Evolutionary conservation across 352 stramenopile species (phyloP).

Genomic region (Phytophthora macrochlamydospora): DNA sequence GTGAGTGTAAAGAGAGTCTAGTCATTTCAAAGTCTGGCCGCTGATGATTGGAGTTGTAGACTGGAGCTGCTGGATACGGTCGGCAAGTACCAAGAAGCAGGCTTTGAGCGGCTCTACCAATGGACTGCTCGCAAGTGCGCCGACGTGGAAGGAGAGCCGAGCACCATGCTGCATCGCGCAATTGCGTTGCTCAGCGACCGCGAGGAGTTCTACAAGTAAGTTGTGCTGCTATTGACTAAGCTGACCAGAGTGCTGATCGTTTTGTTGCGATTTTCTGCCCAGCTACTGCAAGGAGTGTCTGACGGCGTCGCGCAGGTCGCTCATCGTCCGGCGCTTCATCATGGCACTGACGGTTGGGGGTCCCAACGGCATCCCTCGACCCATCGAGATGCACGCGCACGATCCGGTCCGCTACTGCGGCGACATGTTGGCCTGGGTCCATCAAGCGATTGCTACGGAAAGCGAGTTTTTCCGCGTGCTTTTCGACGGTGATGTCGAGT

Average conservation of each 20-base stretch:
- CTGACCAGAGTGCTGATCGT: slow-evolving; percentile 2
- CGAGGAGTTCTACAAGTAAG: slow-evolving; percentile 79
- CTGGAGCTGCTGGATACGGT: slow-evolving; percentile 89
- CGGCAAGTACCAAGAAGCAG: slow-evolving; percentile 81
- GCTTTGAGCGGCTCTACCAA: slow-evolving; percentile 86
- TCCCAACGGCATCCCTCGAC: slow-evolving; percentile 72
- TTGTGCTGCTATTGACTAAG: neutral
- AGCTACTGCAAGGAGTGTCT: slow-evolving; percentile 88
- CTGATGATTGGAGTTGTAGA: slow-evolving; percentile 19
- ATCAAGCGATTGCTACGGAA: slow-evolving; percentile 84
- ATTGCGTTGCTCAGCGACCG: slow-evolving; percentile 69
- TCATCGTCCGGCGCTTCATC: slow-evolving; percentile 81
- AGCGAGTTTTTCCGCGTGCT: slow-evolving; percentile 82
- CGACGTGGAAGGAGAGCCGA: slow-evolving; percentile 70
- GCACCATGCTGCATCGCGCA: slow-evolving; percentile 64
- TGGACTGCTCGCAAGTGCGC: slow-evolving; percentile 87
- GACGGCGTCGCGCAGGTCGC: slow-evolving; percentile 48
- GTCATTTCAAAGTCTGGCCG: no score
- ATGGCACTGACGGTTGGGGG: slow-evolving; percentile 75
- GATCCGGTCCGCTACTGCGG: slow-evolving; percentile 88
- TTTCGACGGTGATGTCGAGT: slow-evolving; percentile 65
- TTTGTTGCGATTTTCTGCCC: neutral
- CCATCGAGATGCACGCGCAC: slow-evolving; percentile 89
- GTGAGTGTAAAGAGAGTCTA: slow-evolving; percentile 12
- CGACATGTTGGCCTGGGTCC: slow-evolving; percentile 90